phyloP scores from a whole-genome alignment of 805 yeast genomes.

The Sugiyamaella mastotermitis region DNA sequence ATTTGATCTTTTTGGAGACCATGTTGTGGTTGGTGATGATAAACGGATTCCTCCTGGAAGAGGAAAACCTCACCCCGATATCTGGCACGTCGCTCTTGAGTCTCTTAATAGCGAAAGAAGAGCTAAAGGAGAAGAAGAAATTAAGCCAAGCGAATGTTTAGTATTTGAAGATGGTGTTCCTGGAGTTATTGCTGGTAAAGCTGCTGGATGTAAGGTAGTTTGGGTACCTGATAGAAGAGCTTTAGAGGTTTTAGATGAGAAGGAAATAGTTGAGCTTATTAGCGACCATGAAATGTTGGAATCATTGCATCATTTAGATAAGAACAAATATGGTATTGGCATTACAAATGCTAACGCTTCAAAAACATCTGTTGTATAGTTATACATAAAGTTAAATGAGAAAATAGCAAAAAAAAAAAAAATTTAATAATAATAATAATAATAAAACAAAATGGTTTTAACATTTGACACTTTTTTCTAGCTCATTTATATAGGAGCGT shows the following conservation, averaged over 20 bases:
- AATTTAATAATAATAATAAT: neutral
- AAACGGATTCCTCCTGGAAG: slow-evolving; percentile 71
- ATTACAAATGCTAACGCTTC: neutral
- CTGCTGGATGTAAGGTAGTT: slow-evolving; percentile 79
- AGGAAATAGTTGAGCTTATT: slow-evolving; percentile 40
- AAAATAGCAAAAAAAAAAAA: neutral
- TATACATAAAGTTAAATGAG: no score
- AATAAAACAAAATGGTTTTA: neutral
- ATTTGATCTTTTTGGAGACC: slow-evolving; percentile 58
- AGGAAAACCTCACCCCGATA: slow-evolving; percentile 93
- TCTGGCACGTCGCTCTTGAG: slow-evolving; percentile 77
- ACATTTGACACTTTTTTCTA: neutral
- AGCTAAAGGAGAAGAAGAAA: slow-evolving; percentile 37
- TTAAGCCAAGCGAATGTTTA: slow-evolving; percentile 70
- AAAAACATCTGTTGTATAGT: no score
- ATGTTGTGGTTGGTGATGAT: slow-evolving; percentile 86
- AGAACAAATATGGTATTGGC: slow-evolving; percentile 32
- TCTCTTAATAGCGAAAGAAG: slow-evolving; percentile 54
- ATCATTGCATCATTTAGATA: slow-evolving; percentile 50
- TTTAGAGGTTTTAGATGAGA: slow-evolving; percentile 42
- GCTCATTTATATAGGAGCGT: slow-evolving; percentile 41
- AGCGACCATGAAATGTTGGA: slow-evolving; percentile 51
- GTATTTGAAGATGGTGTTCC: slow-evolving; percentile 95
- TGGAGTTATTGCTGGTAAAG: slow-evolving; percentile 79
- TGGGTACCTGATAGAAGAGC: slow-evolving; percentile 93